Evolutionary conservation across 2,329 filamentous ascomycete species (phyloP).

Genomic region (Aureobasidium sp.): DNA sequence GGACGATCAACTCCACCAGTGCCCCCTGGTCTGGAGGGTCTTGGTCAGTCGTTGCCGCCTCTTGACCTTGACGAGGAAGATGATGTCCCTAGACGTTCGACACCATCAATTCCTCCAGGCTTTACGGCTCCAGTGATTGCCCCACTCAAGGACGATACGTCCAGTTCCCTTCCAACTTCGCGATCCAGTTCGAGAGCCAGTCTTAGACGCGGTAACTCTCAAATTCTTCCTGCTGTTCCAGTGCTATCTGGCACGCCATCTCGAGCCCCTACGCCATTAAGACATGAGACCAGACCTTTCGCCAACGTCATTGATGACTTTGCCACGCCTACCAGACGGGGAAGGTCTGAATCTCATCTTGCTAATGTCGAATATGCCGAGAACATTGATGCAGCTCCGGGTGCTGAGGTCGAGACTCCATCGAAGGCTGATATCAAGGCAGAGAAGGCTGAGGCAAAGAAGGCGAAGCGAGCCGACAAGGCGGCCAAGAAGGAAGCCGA

Average conservation of each 20-base stretch:
- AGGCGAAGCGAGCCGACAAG: conserved; percentile 20
- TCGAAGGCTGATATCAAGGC: conserved; percentile 7
- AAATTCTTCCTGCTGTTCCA: conserved; percentile 34
- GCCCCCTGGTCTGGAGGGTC: conserved; percentile 26
- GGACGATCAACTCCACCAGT: conserved; percentile 28
- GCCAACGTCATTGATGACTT: not conserved
- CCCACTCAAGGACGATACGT: not conserved
- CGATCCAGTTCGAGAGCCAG: conserved; percentile 30
- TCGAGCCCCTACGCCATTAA: conserved; percentile 25
- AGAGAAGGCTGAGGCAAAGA: conserved; percentile 10
- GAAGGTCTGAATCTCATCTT: conserved; percentile 9
- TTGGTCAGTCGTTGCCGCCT: conserved; percentile 13
- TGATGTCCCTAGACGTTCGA: conserved; percentile 29
- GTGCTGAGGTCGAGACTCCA: not conserved
- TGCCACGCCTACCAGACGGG: conserved; percentile 7
- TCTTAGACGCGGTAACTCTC: conserved; percentile 24
- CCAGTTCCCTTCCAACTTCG: conserved; percentile 21
- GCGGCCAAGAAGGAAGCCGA: conserved; percentile 7
- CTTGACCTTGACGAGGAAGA: conserved; percentile 20
- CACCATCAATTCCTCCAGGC: conserved; percentile 40
- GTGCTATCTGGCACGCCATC: conserved; percentile 33
- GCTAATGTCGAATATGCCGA: conserved; percentile 6
- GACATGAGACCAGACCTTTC: conserved; percentile 14
- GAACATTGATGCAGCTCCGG: not conserved
- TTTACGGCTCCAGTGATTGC: conserved; percentile 25